Conservation (phyloP, 2,329 filamentous ascomycete genomes). For the Xylariaceae sp. region DNA sequence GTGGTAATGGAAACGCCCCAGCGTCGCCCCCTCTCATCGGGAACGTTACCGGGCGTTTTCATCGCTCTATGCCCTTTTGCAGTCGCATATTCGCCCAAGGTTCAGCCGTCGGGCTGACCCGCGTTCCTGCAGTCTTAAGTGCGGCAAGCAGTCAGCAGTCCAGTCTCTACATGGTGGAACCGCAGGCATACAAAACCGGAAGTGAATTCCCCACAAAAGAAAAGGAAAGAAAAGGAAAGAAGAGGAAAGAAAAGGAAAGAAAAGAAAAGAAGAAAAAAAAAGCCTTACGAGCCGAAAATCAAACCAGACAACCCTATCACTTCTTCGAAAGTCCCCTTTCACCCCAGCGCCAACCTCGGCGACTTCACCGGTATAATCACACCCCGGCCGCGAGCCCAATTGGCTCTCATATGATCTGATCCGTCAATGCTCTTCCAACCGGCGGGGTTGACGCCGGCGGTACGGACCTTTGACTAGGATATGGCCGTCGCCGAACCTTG, state of each 20-base stretch:
- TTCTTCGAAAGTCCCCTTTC: slow-evolving; percentile 36
- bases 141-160: not conserved
- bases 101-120: slow-evolving; percentile 37
- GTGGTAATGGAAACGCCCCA: slow-evolving; percentile 39
- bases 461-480: slow-evolving; percentile 31
- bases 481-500: slow-evolving; percentile 22
- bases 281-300: slow-evolving; percentile 22
- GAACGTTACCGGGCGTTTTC: slow-evolving; percentile 41
- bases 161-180: not conserved
- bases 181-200: no score
- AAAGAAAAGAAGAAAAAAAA: not conserved
- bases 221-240: not conserved
- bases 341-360: slow-evolving; percentile 41
- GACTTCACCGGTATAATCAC: slow-evolving; percentile 44
- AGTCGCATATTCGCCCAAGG: slow-evolving; percentile 37
- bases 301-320: slow-evolving; percentile 42
- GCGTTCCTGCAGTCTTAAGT: slow-evolving; percentile 25
- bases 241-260: not conserved
- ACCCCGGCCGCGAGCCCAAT: slow-evolving; percentile 32
- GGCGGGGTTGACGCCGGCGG: slow-evolving; percentile 33
- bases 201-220: not conserved
- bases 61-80: slow-evolving; percentile 38
- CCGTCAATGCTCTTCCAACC: slow-evolving; percentile 33
- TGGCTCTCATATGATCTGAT: slow-evolving; percentile 1
- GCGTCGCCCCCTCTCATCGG: slow-evolving; percentile 41